A percentile compares a stretch with the other conserved stretches of the same genome.
Evolutionary conservation across 169 alveolate species (phyloP).

Genomic region (Cyclospora cayetanensis): DNA sequence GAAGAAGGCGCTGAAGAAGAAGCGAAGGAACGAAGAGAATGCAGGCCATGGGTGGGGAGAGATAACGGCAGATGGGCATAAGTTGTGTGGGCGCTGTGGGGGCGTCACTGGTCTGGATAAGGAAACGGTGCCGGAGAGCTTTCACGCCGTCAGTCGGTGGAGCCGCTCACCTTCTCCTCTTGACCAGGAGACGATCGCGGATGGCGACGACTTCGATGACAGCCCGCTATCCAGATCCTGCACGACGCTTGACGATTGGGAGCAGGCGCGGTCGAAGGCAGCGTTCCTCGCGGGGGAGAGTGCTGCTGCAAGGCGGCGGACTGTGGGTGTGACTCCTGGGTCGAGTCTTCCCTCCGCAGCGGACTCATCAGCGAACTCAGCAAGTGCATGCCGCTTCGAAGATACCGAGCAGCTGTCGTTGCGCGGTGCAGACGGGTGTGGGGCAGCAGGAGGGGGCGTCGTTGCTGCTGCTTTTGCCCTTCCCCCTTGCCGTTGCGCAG

Average conservation of each 20-base stretch:
- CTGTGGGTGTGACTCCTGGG: background rate
- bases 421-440: background rate
- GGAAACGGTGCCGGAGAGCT: background rate
- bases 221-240: conserved; percentile 8
- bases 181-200: conserved; percentile 5
- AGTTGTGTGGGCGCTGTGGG: conserved; percentile 43
- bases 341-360: background rate
- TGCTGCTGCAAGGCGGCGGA: background rate
- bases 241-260: conserved; percentile 53
- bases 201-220: background rate
- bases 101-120: background rate
- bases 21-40: conserved; percentile 30
- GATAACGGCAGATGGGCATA: conserved; percentile 25
- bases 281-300: background rate
- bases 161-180: background rate
- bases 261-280: background rate
- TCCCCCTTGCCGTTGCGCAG: conserved; percentile 25
- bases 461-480: background rate
- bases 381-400: background rate
- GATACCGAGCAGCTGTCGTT: background rate
- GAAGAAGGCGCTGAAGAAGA: conserved; percentile 28
- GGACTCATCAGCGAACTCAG: background rate
- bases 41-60: conserved; percentile 9
- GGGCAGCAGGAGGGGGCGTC: background rate
- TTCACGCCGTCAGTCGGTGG: background rate